Evolutionary conservation across 1,284 basidiomycete genomes (phyloP).

Genomic region (Mycena sp.): DNA sequence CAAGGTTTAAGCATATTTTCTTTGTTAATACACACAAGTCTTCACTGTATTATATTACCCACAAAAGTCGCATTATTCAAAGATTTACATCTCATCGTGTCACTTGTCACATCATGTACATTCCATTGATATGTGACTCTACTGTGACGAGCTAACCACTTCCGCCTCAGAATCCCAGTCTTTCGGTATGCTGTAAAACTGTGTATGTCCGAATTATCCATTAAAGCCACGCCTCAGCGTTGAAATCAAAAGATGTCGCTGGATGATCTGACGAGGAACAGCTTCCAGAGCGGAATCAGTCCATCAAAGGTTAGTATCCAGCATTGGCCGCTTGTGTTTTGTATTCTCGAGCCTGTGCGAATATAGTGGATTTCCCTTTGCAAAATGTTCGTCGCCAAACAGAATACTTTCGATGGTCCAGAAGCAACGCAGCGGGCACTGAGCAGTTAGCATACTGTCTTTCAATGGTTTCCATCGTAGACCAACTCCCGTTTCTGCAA

Average conservation of each 20-base stretch:
- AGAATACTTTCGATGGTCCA: conserved; percentile 48
- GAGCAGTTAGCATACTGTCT: conserved; percentile 53
- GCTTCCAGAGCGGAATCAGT: conserved; percentile 73
- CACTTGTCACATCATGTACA: not conserved
- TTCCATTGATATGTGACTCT: too few species aligned
- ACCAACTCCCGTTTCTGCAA: conserved; percentile 40
- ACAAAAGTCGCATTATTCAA: too few species aligned
- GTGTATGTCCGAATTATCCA: too few species aligned
- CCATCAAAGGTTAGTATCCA: conserved; percentile 60
- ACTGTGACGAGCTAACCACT: too few species aligned
- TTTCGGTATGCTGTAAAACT: too few species aligned
- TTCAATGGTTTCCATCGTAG: not conserved
- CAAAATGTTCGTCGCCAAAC: conserved; percentile 65
- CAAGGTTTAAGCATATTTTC: conserved; percentile 57
- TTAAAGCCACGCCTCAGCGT: not conserved
- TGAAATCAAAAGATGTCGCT: conserved; percentile 62
- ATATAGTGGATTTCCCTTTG: conserved; percentile 68
- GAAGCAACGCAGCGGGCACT: conserved; percentile 53
- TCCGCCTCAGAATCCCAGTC: too few species aligned
- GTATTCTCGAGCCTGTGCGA: conserved; percentile 5
- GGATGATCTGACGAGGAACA: conserved; percentile 71
- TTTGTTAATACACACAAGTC: too few species aligned
- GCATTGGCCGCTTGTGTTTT: not conserved
- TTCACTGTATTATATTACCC: too few species aligned
- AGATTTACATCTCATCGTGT: too few species aligned